Conservation (phyloP, 1,139 yeast species). For the Yamadazyma spencermartinsiae region DNA sequence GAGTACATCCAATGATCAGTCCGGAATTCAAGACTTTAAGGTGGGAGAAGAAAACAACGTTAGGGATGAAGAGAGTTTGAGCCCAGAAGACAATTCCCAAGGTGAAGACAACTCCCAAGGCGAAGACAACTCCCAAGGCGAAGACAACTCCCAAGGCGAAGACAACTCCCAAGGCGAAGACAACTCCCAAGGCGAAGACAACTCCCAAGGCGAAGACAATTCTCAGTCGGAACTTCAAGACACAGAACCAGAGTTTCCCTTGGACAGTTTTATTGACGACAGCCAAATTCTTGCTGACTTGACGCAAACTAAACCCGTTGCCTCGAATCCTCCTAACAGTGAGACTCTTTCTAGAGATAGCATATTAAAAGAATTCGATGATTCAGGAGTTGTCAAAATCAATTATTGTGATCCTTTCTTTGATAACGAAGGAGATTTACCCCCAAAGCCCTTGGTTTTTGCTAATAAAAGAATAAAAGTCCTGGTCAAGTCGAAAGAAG, state of each 20-base stretch:
- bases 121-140: background rate
- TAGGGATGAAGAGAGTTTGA: background rate
- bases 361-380: constrained; percentile 40
- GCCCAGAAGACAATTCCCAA: background rate
- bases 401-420: constrained; percentile 67
- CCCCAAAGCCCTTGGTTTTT: constrained; percentile 55
- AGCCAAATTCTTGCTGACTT: constrained; percentile 8
- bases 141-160: background rate
- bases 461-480: constrained; percentile 61
- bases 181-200: background rate
- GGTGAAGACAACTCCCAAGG: background rate
- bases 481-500: constrained; percentile 2
- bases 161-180: background rate
- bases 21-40: constrained; percentile 6
- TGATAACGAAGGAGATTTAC: constrained; percentile 51
- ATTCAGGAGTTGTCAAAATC: constrained; percentile 47
- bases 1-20: constrained; percentile 4
- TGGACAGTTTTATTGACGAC: constrained; percentile 7
- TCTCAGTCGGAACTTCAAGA: constrained; percentile 12
- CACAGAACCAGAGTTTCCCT: constrained; percentile 5
- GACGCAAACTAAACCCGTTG: constrained; percentile 7
- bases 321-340: background rate
- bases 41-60: background rate
- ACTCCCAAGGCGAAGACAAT: constrained; percentile 8
- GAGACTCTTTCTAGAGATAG: constrained; percentile 16